phyloP scores from a whole-genome alignment of 2,329 filamentous ascomycete species.

The Didymella lethalis region DNA sequence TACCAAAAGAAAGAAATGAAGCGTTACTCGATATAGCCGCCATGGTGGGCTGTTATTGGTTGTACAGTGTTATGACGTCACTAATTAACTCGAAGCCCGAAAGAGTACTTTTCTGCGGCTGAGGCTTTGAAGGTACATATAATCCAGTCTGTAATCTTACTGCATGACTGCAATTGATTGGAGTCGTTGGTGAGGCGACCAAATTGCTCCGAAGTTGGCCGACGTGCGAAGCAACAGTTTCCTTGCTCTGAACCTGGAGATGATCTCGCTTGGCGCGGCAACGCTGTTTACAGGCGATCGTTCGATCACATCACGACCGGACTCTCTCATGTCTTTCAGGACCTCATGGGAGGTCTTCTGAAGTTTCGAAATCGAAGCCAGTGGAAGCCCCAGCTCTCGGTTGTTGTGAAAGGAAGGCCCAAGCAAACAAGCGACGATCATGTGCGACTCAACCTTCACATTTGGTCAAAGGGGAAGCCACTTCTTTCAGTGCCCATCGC shows the following conservation, averaged over 20 bases:
- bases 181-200: constrained; percentile 19
- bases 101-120: not conserved
- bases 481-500: constrained; percentile 45
- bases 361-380: not conserved
- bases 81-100: not conserved
- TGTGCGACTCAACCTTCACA: constrained; percentile 46
- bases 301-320: constrained; percentile 9
- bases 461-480: constrained; percentile 49
- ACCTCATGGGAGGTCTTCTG: not conserved
- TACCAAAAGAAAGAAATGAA: constrained; percentile 48
- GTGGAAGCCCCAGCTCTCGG: not conserved
- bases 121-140: not conserved
- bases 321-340: not conserved
- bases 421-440: constrained; percentile 14
- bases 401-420: not conserved
- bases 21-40: constrained; percentile 30
- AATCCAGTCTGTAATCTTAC: not conserved
- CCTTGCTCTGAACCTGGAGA: constrained; percentile 43
- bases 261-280: constrained; percentile 40
- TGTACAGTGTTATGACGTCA: constrained; percentile 40
- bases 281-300: constrained; percentile 21
- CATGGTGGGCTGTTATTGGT: constrained; percentile 44
- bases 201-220: constrained; percentile 11
- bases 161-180: not conserved
- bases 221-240: constrained; percentile 23